Conservation (phyloP, 179 eudicot species). For the Amaranthus tricolor region DNA sequence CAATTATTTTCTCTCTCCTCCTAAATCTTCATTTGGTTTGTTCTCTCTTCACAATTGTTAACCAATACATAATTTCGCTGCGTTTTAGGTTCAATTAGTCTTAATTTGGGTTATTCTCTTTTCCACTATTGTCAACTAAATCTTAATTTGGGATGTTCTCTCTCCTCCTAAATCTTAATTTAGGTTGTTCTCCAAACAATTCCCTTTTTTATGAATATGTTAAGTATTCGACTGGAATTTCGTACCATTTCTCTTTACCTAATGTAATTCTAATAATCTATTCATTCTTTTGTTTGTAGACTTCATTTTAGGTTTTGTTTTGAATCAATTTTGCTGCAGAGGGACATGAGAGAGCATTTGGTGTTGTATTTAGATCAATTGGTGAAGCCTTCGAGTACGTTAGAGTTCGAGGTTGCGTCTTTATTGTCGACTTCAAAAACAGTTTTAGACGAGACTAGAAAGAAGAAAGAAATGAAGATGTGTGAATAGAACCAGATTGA, state of each 20-base stretch:
- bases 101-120: too few species aligned
- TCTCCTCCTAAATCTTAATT: conserved; percentile 9
- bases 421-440: conserved; percentile 31
- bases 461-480: conserved; percentile 29
- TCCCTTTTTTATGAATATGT: too few species aligned
- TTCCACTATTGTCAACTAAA: too few species aligned
- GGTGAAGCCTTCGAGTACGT: conserved; percentile 24
- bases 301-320: not conserved
- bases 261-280: too few species aligned
- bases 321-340: not conserved
- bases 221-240: too few species aligned
- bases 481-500: conserved; percentile 22
- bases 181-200: too few species aligned
- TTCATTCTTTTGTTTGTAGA: too few species aligned
- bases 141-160: too few species aligned
- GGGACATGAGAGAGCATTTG: conserved; percentile 17
- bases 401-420: conserved; percentile 26
- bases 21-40: too few species aligned
- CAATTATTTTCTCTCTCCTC: conserved; percentile 9
- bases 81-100: too few species aligned
- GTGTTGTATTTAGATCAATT: conserved; percentile 35
- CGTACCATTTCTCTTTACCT: not conserved
- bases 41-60: too few species aligned
- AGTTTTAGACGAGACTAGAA: conserved; percentile 25
- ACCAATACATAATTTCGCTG: too few species aligned